A percentile compares a stretch with the other conserved stretches of the same genome.
Evolutionary conservation across 805 yeast genomes (phyloP).

Genomic region (Ogataea chonburiensis): DNA sequence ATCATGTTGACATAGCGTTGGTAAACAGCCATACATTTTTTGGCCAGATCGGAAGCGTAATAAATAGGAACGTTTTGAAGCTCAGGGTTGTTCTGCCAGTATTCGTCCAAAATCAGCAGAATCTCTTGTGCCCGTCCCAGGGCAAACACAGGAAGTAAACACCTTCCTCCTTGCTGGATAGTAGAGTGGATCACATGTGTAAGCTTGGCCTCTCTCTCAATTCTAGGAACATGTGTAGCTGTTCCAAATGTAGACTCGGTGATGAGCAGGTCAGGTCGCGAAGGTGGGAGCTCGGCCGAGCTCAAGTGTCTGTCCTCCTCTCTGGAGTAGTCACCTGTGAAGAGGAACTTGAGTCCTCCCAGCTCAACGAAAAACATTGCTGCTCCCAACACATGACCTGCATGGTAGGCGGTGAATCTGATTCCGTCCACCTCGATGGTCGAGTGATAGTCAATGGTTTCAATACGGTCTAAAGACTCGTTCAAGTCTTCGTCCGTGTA

Average conservation of each 20-base stretch:
- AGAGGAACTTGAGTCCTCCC: constrained; percentile 83
- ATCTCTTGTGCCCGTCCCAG: constrained; percentile 96
- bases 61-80: constrained; percentile 79
- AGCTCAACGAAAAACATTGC: constrained; percentile 96
- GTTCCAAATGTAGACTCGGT: constrained; percentile 98
- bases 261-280: constrained; percentile 82
- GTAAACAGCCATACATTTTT: constrained; percentile 95
- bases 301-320: constrained; percentile 94
- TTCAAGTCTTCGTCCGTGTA: constrained; percentile 90
- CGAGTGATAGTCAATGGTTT: constrained; percentile 93
- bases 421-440: constrained; percentile 94
- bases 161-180: constrained; percentile 83
- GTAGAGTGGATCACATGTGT: constrained; percentile 84
- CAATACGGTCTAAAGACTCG: constrained; percentile 84
- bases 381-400: constrained; percentile 99
- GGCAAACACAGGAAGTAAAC: constrained; percentile 91
- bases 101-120: constrained; percentile 85
- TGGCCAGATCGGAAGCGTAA: constrained; percentile 90
- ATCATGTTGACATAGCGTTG: constrained; percentile 96
- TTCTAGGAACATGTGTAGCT: constrained; percentile 90
- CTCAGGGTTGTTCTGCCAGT: constrained; percentile 85
- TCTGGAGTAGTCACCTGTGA: constrained; percentile 96
- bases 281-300: constrained; percentile 90
- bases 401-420: constrained; percentile 95
- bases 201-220: constrained; percentile 78